Percentiles rank a stretch among this genome's conserved stretches.
These are phyloP conservation scores for Hypomontagnella monticulosa DNA, from an alignment of 495 filamentous ascomycete species.

Conservation along the genomic window DNA sequence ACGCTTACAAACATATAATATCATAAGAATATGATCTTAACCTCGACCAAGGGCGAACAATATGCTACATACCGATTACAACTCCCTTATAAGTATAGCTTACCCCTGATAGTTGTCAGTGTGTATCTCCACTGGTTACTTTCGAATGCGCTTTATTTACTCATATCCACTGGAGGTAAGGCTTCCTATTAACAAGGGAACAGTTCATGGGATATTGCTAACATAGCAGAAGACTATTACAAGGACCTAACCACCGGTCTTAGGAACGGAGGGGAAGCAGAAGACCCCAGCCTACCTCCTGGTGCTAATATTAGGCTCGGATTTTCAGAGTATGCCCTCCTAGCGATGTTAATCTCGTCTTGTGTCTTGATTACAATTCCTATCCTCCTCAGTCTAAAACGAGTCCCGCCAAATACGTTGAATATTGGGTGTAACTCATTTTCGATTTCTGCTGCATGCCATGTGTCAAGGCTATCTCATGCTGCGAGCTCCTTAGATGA, in stretches of 20 bases:
- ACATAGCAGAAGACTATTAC: no score
- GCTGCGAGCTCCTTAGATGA: conserved; percentile 5
- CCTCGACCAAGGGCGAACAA: conserved; percentile 45
- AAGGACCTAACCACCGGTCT: conserved; percentile 10
- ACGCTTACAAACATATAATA: neutral
- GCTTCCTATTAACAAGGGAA: no score
- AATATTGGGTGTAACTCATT: conserved; percentile 35
- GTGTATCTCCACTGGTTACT: conserved; percentile 37
- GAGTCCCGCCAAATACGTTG: conserved; percentile 27
- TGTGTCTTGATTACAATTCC: conserved; percentile 29
- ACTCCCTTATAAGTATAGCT: conserved; percentile 40
- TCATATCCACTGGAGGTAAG: conserved; percentile 29
- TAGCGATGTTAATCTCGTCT: conserved; percentile 11
- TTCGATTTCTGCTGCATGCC: conserved; percentile 34
- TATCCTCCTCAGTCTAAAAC: conserved; percentile 10
- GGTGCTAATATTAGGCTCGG: conserved; percentile 28
- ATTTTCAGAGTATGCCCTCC: conserved; percentile 27
- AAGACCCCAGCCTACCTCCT: conserved; percentile 27
- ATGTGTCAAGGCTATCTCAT: conserved; percentile 24
- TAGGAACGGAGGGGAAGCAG: no score
- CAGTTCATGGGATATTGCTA: no score
- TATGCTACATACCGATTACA: conserved; percentile 50
- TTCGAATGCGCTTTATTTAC: conserved; percentile 35
- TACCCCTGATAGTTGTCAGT: conserved; percentile 31
- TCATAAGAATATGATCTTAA: neutral